These are phyloP conservation scores for Mollisiaceae sp. DNA, from an alignment of 2,329 filamentous ascomycete genomes.

Conservation along the genomic window DNA sequence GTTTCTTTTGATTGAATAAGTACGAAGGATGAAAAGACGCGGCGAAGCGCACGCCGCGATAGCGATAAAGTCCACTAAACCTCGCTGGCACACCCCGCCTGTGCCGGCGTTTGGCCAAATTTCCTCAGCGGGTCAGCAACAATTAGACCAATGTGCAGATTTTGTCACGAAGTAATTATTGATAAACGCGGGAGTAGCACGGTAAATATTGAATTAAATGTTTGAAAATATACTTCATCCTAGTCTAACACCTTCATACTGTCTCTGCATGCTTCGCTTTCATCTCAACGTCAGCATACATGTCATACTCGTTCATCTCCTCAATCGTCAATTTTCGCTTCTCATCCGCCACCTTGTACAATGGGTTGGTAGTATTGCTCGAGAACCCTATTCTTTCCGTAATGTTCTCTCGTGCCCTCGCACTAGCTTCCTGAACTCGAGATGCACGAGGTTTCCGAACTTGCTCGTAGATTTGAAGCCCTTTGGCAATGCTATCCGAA, in stretches of 20 bases:
- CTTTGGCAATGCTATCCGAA: conserved; percentile 49
- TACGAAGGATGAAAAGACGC: not conserved
- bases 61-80: not conserved
- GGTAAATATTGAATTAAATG: not conserved
- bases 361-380: conserved; percentile 58
- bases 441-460: conserved; percentile 60
- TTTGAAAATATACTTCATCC: not conserved
- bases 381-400: conserved; percentile 70
- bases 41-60: not conserved
- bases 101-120: not conserved
- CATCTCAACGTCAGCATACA: conserved; percentile 58
- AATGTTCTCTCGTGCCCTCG: conserved; percentile 64
- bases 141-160: not conserved
- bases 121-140: not conserved
- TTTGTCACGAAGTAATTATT: not conserved
- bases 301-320: conserved; percentile 71
- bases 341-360: conserved; percentile 67
- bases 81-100: not conserved
- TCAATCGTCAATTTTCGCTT: conserved; percentile 68
- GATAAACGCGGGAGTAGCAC: not conserved
- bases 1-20: not conserved
- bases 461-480: conserved; percentile 56
- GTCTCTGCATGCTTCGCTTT: conserved; percentile 9
- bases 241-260: not conserved
- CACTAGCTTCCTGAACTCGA: conserved; percentile 60